Evolutionary conservation across 2,329 filamentous ascomycete species (phyloP), one percentile per base, ranked within the genome.

Genomic region (Pseudogymnoascus sp.): DNA sequence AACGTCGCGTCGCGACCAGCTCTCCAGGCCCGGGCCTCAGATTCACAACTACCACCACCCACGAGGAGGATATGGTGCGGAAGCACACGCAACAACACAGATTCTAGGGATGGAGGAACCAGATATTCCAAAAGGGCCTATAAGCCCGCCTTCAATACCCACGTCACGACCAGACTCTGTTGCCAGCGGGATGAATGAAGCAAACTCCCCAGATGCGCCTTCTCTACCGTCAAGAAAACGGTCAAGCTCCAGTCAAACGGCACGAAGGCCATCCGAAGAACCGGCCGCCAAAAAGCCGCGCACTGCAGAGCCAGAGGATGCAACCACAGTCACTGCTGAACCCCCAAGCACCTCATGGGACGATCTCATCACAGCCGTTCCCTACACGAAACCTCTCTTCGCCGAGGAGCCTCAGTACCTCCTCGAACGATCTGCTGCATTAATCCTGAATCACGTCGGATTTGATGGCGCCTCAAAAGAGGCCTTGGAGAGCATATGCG

Each of bases 401-500:
- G 67, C 73, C 59, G 71, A 73, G 37, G 68, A 72, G 33, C 70
- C 71, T 26, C 63, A 65, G 33, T 53, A 64, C 19, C 69, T 74
- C 1, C 74, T 88, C 26, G 78, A 80, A 53, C 80, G 84, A 61
- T 81, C 83, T 10, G 81, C 87, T 63, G 80, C 79, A 0, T 71
- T 86, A 63, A 79, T 79, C 2, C 72, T 87, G 29, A 74, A 81
- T 44, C 80, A 86, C 65, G 80, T 86, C 38, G 85, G 85, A 29
- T 88, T 87, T 67, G 76, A 80, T 31, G 75, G 77, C 26, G 80
- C 84, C 13, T 80, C 76, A 0, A 77, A 78, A 6, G 81, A 85
- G 62, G 84, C 85, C 1, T 72, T 88, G 68, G 84, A 87, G 71
- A 81, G 81, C 67, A 82, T 87, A 47, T 79, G 82, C 3, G 72